Percentiles rank a stretch among this genome's conserved stretches.
phyloP scores from a whole-genome alignment of 345 rosid genomes.

The Arabis hirsuta region DNA sequence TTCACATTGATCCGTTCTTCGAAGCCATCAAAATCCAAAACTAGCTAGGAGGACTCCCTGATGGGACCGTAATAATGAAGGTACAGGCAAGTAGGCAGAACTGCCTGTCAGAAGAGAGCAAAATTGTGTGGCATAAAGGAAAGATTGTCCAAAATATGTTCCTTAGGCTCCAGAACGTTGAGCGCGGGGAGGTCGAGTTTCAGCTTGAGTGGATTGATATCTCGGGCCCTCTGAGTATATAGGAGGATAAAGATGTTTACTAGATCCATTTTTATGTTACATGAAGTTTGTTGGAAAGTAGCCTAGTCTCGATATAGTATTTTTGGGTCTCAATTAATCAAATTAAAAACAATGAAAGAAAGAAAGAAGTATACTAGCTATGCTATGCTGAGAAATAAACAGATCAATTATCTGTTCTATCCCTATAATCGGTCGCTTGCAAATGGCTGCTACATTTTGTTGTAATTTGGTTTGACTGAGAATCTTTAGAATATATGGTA shows the following conservation, averaged over 20 bases:
- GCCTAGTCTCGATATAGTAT: no score
- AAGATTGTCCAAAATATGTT: slow-evolving; percentile 60
- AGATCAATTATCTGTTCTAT: no score
- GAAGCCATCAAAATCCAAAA: slow-evolving; percentile 54
- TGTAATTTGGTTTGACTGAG: no score
- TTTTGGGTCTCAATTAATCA: no score
- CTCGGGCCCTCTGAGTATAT: slow-evolving; percentile 3
- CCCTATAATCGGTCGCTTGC: no score
- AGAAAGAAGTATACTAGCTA: no score
- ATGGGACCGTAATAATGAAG: slow-evolving; percentile 57
- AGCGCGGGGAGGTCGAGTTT: slow-evolving; percentile 63
- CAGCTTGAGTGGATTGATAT: slow-evolving; percentile 68
- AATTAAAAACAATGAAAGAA: no score
- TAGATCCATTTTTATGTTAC: background rate
- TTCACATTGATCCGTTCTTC: slow-evolving; percentile 52
- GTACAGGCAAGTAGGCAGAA: slow-evolving; percentile 56
- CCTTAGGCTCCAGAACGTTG: slow-evolving; percentile 62
- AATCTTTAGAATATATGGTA: no score
- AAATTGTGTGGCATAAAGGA: slow-evolving; percentile 56
- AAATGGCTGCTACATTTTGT: no score
- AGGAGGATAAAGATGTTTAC: background rate
- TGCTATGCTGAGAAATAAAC: no score
- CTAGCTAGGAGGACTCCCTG: slow-evolving; percentile 45
- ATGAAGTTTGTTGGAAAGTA: slow-evolving; percentile 1
- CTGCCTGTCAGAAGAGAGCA: slow-evolving; percentile 65